Percentiles rank a stretch among this genome's conserved stretches.
These are phyloP conservation scores for Verbascum thapsus DNA, from an alignment of 257 asterid species.

Conservation along the genomic window DNA sequence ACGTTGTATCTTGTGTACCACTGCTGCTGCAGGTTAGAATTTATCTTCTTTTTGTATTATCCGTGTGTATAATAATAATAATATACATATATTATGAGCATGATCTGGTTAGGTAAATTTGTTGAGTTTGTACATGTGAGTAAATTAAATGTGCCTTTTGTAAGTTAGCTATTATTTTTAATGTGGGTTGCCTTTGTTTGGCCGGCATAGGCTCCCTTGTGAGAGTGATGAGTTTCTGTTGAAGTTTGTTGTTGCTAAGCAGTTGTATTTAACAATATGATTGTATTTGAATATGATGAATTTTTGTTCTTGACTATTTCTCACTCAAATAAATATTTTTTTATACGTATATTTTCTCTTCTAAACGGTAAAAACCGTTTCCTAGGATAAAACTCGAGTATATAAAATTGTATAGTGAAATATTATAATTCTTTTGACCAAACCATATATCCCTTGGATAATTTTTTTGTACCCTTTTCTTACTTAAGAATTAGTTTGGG, in stretches of 20 bases:
- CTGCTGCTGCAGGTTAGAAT: slow-evolving; percentile 88
- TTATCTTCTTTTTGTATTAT: neutral
- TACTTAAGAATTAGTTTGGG: too few species aligned
- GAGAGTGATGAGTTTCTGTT: slow-evolving; percentile 15
- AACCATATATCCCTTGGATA: too few species aligned
- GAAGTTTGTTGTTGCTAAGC: slow-evolving; percentile 7
- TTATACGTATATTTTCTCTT: too few species aligned
- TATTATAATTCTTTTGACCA: too few species aligned
- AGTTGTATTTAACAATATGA: slow-evolving; percentile 4
- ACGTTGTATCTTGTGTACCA: slow-evolving; percentile 95
- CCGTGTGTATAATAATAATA: too few species aligned
- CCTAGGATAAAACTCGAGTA: too few species aligned
- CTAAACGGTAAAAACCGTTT: too few species aligned
- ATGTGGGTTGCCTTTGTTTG: slow-evolving; percentile 13
- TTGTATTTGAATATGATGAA: too few species aligned
- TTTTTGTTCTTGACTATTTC: too few species aligned
- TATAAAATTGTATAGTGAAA: too few species aligned
- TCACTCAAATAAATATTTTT: too few species aligned
- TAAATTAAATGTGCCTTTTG: slow-evolving; percentile 28
- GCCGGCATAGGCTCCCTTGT: neutral
- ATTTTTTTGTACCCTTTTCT: too few species aligned
- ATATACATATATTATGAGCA: slow-evolving; percentile 33
- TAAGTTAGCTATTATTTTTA: neutral
- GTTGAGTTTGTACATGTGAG: slow-evolving; percentile 30
- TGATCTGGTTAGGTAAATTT: neutral